Evolutionary conservation across 495 filamentous ascomycete species (phyloP).

Genomic region (Tuber brumale): DNA sequence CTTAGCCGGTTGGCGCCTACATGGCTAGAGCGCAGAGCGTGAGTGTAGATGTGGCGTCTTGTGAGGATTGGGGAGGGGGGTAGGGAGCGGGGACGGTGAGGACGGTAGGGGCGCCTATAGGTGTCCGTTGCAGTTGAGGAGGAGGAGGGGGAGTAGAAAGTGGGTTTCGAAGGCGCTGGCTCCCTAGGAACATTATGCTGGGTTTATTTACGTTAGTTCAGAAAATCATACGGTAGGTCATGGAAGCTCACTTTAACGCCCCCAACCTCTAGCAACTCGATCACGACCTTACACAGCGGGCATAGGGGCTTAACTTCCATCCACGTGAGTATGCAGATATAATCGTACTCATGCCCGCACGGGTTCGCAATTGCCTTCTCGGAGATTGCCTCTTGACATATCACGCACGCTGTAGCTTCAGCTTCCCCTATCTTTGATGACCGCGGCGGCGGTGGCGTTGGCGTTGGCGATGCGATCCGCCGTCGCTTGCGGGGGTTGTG

Average conservation of each 20-base stretch:
- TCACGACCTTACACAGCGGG: slow-evolving; percentile 51
- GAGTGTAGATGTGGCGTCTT: slow-evolving; percentile 68
- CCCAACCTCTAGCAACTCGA: slow-evolving; percentile 7
- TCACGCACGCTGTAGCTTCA: slow-evolving; percentile 23
- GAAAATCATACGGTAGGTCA: neutral
- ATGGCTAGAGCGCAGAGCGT: slow-evolving; percentile 72
- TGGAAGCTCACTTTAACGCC: neutral
- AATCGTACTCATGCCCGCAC: slow-evolving; percentile 48
- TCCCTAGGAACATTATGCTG: slow-evolving; percentile 12
- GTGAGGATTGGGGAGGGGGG: slow-evolving; percentile 44
- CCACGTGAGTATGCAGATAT: slow-evolving; percentile 64
- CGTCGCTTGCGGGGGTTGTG: neutral
- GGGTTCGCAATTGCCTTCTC: slow-evolving; percentile 31
- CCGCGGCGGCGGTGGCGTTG: neutral
- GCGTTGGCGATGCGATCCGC: neutral
- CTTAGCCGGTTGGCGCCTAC: slow-evolving; percentile 79
- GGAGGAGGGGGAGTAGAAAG: neutral
- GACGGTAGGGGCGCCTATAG: slow-evolving; percentile 11
- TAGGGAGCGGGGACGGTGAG: slow-evolving; percentile 17
- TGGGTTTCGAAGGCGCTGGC: neutral
- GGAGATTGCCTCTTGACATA: slow-evolving; percentile 38
- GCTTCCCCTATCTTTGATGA: neutral
- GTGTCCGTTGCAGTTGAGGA: neutral
- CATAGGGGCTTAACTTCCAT: slow-evolving; percentile 57
- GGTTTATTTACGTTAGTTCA: neutral